Percentiles rank a stretch among this genome's conserved stretches.
Evolutionary conservation across 1,284 basidiomycete species (phyloP).

Genomic region (Cutaneotrichosporon sp.): DNA sequence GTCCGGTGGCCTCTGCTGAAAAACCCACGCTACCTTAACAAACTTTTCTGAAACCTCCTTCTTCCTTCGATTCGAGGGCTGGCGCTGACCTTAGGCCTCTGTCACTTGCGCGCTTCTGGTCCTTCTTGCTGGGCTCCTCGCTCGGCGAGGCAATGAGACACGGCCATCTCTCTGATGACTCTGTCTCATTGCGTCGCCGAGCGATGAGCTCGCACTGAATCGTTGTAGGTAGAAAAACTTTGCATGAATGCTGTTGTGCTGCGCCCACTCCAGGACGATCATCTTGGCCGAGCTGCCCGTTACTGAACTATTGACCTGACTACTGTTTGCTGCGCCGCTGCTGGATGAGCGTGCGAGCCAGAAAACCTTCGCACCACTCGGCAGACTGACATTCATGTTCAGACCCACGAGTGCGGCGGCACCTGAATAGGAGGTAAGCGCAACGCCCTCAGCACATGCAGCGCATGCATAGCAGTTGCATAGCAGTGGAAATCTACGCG

Average conservation of each 20-base stretch:
- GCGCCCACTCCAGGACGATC: too few relatives aligned
- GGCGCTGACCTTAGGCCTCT: not conserved
- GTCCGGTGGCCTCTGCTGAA: slow-evolving; percentile 44
- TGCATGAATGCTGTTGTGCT: not conserved
- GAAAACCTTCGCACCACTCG: too few relatives aligned
- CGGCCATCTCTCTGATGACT: not conserved
- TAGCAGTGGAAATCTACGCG: too few relatives aligned
- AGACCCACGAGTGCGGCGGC: too few relatives aligned
- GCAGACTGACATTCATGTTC: too few relatives aligned
- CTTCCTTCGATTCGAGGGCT: not conserved
- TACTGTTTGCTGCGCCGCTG: too few relatives aligned
- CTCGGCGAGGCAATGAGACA: not conserved
- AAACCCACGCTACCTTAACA: slow-evolving; percentile 54
- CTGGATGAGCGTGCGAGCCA: too few relatives aligned
- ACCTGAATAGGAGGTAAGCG: too few relatives aligned
- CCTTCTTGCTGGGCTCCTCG: not conserved
- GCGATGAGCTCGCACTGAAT: not conserved
- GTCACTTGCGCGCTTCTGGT: not conserved
- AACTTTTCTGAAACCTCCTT: slow-evolving; percentile 38
- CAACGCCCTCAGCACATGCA: too few relatives aligned
- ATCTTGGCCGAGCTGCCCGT: too few relatives aligned
- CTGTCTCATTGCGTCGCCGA: not conserved
- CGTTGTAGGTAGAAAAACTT: not conserved
- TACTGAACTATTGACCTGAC: too few relatives aligned
- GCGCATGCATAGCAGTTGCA: too few relatives aligned